These are phyloP conservation scores for Tetracentron sinense DNA, from an alignment of 164 flowering plant genomes.

Conservation along the genomic window DNA sequence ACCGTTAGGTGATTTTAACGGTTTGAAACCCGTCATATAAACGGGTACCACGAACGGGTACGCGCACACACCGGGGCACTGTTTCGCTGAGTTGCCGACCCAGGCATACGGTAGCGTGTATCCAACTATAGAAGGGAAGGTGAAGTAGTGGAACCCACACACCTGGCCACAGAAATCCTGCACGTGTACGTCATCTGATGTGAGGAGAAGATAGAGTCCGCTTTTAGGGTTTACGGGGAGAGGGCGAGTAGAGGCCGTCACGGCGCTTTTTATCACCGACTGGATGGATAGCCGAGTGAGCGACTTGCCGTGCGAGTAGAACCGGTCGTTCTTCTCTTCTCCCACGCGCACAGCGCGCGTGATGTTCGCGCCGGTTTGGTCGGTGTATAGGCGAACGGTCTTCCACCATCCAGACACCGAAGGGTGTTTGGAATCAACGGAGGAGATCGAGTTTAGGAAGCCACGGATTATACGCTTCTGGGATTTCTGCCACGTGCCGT, in stretches of 20 bases:
- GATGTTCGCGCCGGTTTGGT: conserved; percentile 63
- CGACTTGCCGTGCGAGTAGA: conserved; percentile 58
- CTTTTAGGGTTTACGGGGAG: conserved; percentile 41
- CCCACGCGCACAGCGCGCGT: conserved; percentile 42
- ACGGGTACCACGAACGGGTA: too few species aligned
- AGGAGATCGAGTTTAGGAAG: conserved; percentile 2
- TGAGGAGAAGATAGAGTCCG: conserved; percentile 58
- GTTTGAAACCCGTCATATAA: conserved; percentile 42
- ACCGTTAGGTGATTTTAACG: conserved; percentile 56
- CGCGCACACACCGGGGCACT: conserved; percentile 60
- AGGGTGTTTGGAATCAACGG: conserved; percentile 29
- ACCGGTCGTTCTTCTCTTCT: conserved; percentile 55
- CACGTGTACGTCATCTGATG: conserved; percentile 56
- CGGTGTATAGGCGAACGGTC: too few species aligned
- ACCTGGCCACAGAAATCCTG: conserved; percentile 54
- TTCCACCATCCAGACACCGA: conserved; percentile 69
- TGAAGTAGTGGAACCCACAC: conserved; percentile 74
- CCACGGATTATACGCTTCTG: neutral
- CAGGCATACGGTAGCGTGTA: conserved; percentile 81
- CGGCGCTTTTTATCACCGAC: conserved; percentile 50
- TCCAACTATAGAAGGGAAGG: conserved; percentile 67
- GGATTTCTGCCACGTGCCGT: too few species aligned
- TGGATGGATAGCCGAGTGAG: conserved; percentile 59
- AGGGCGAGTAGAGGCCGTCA: conserved; percentile 45
- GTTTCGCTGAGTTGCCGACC: conserved; percentile 57